Conservation (phyloP, 1,284 basidiomycete genomes). For the Naganishia cerealis region DNA sequence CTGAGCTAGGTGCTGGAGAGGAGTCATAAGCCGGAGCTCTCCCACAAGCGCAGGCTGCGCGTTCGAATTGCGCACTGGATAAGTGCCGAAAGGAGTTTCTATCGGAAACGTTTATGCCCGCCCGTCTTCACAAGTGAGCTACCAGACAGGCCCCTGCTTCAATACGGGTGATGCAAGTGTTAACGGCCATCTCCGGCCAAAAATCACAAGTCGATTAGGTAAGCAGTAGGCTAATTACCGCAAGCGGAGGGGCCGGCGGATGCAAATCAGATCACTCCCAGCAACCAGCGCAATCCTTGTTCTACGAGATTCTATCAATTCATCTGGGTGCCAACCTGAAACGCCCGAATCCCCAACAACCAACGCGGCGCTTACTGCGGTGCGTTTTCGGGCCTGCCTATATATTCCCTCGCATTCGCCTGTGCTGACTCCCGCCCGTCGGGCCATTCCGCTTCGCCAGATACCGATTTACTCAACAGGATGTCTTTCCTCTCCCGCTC, state of each 20-base stretch:
- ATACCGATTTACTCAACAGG: constrained; percentile 7
- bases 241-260: neutral
- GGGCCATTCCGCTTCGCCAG: neutral
- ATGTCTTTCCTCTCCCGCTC: constrained; percentile 30
- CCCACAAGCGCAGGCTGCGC: neutral
- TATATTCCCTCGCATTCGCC: neutral
- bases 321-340: neutral
- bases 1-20: neutral
- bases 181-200: constrained; percentile 8
- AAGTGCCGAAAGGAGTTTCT: too few species aligned
- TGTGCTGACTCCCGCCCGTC: neutral
- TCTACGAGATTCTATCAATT: neutral
- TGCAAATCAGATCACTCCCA: too few species aligned
- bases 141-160: neutral
- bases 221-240: constrained; percentile 1
- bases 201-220: neutral
- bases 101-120: too few species aligned
- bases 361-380: neutral
- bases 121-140: too few species aligned
- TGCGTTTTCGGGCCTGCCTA: neutral
- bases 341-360: neutral
- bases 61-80: too few species aligned
- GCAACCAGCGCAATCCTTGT: neutral
- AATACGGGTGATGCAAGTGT: neutral
- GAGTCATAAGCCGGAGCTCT: neutral